Base-by-base conservation (phyloP, 2,329 filamentous ascomycete species). In the Beauveria sp. region DNA sequence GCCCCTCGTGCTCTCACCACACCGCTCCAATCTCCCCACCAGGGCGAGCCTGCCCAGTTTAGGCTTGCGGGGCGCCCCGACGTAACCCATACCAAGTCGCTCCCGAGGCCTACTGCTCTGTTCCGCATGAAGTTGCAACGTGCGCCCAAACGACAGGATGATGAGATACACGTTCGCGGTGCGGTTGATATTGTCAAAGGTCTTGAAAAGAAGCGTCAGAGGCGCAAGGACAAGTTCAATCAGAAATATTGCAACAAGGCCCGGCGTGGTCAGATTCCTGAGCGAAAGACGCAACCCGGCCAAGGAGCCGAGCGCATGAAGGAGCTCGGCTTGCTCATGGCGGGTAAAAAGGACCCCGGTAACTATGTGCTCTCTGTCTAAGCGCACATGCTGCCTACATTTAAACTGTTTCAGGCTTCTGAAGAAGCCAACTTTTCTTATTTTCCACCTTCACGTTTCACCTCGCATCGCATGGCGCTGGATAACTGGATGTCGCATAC, bases 181-280 rank as follows among this genome's bases (percentile, higher is more conserved):
- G 93, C 95, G 42, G 96, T 99, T 67, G 95, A 98, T 74, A 99
- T 97, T 64, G 90, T 97, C 75, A 96, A 96, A 74, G 95, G 95
- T 9, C 83, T 99, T 1, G 95, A 99, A 78, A 88, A 90, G 75
- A 98, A 96, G 79, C 88, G 93, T 28, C 90, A 95, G 77, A 88
- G 95, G 66, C 89, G 95, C 68, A 92, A 89, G 77, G 93, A 98
- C 75, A 96, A 97, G 75, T 89, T 92, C 70, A 88, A 90, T 72
- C 88, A 93, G 69, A 95, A 96, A 73, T 89, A 93, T 71, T 96
- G 90, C 77, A 88, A 91, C 72, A 90, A 91, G 69, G 88, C 88
- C 62, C 86, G 87, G 66, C 92, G 91, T 70, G 83, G 83, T 14
- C 81, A 84, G 67, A 79, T 83, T 24, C 76, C 78, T 3, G 82